These are phyloP conservation scores for Neocatenulostroma microsporum DNA, from an alignment of 2,329 filamentous ascomycete genomes.

Conservation along the genomic window DNA sequence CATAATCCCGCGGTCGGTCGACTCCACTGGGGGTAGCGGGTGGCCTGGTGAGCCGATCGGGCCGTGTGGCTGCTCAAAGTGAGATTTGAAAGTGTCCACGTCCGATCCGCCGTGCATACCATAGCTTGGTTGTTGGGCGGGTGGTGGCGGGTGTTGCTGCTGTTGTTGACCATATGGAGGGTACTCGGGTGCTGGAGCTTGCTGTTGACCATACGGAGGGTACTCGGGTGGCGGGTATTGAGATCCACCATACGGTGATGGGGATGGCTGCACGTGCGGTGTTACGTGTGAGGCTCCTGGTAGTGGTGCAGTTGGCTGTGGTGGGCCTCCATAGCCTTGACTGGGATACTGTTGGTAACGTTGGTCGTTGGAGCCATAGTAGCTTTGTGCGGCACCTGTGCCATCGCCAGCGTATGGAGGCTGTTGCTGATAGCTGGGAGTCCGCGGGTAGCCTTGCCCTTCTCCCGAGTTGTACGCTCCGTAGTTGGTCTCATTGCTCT, in stretches of 20 bases:
- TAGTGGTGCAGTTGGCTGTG: no score
- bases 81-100: slow-evolving; percentile 13
- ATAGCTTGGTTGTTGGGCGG: slow-evolving; percentile 15
- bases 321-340: slow-evolving; percentile 5
- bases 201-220: slow-evolving; percentile 9
- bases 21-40: slow-evolving; percentile 5
- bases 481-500: slow-evolving; percentile 3
- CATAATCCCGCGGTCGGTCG: slow-evolving; percentile 49
- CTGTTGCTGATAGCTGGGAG: slow-evolving; percentile 2
- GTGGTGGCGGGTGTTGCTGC: slow-evolving; percentile 8
- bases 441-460: slow-evolving; percentile 4
- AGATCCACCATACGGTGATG: slow-evolving; percentile 5
- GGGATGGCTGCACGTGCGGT: slow-evolving; percentile 3
- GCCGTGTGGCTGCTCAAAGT: slow-evolving; percentile 17
- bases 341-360: slow-evolving; percentile 7
- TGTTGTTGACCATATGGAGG: slow-evolving; percentile 13
- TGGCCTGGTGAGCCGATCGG: slow-evolving; percentile 9
- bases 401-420: slow-evolving; percentile 4
- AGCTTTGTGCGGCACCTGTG: slow-evolving; percentile 19
- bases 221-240: slow-evolving; percentile 11
- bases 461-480: slow-evolving; percentile 5
- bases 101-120: slow-evolving; percentile 4
- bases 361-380: slow-evolving; percentile 23
- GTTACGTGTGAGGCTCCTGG: not conserved
- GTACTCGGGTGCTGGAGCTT: slow-evolving; percentile 7